Conservation (phyloP, 2,329 filamentous ascomycete species). For the Rutstroemia sp. region DNA sequence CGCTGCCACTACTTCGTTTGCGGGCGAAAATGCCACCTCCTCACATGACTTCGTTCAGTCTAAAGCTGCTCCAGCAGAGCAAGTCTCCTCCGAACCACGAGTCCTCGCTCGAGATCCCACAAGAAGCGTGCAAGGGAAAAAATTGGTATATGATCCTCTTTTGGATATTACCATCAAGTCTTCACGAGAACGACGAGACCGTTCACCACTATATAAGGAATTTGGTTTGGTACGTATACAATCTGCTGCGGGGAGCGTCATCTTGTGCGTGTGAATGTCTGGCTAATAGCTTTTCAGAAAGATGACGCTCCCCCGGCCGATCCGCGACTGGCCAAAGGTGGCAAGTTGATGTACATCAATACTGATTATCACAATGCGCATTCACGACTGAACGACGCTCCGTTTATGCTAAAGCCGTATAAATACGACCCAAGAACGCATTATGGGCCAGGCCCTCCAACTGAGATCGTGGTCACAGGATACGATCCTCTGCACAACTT, state of each 20-base stretch:
- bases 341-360: conserved; percentile 58
- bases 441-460: conserved; percentile 80
- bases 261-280: conserved; percentile 42
- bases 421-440: conserved; percentile 75
- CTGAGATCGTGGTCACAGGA: conserved; percentile 88
- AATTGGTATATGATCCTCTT: conserved; percentile 52
- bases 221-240: conserved; percentile 58
- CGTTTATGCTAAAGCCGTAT: conserved; percentile 77
- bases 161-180: conserved; percentile 31
- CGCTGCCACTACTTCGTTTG: conserved; percentile 28
- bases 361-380: conserved; percentile 63
- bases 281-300: conserved; percentile 63
- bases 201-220: conserved; percentile 55
- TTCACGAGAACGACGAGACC: conserved; percentile 45
- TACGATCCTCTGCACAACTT: conserved; percentile 87
- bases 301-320: conserved; percentile 75
- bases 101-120: conserved; percentile 49
- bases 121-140: conserved; percentile 47
- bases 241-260: conserved; percentile 48
- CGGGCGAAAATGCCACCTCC: conserved; percentile 13
- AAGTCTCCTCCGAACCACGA: conserved; percentile 20
- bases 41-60: conserved; percentile 26
- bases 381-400: conserved; percentile 61
- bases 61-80: conserved; percentile 18
- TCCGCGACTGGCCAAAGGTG: conserved; percentile 69